Percentiles rank a stretch among this genome's conserved stretches.
These are phyloP conservation scores for Teunomyces kruisii DNA, from an alignment of 805 yeast species.

Conservation along the genomic window DNA sequence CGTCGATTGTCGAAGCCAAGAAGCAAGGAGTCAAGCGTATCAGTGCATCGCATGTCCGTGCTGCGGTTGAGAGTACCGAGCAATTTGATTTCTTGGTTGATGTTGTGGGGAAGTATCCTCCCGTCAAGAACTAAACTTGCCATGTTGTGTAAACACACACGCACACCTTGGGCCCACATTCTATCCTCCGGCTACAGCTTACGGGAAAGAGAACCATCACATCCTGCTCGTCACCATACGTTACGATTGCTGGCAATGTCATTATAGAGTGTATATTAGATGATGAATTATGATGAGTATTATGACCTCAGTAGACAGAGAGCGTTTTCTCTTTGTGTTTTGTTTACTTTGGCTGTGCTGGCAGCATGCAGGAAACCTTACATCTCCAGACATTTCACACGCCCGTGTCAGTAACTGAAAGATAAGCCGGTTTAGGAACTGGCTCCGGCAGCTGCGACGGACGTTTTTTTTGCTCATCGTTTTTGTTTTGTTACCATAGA, in stretches of 20 bases:
- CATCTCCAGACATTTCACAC: too few relatives aligned
- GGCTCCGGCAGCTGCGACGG: not conserved
- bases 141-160: too few relatives aligned
- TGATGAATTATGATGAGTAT: not conserved
- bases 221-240: not conserved
- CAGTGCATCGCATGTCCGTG: slow-evolving; percentile 76
- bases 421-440: not conserved
- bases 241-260: not conserved
- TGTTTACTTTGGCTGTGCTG: too few relatives aligned
- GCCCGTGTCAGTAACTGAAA: too few relatives aligned
- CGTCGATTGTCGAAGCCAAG: slow-evolving; percentile 75
- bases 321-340: too few relatives aligned
- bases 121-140: slow-evolving; percentile 25
- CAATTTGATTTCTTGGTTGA: slow-evolving; percentile 92
- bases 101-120: slow-evolving; percentile 60
- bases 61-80: slow-evolving; percentile 82
- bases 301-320: too few relatives aligned
- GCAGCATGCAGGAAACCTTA: too few relatives aligned
- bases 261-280: slow-evolving; percentile 4
- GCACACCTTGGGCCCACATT: too few relatives aligned
- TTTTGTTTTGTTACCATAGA: too few relatives aligned
- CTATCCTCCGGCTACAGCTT: not conserved
- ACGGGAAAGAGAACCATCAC: too few relatives aligned
- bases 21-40: slow-evolving; percentile 75
- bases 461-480: not conserved